Evolutionary conservation across 2,329 filamentous ascomycete genomes (phyloP), one percentile per base, ranked within the genome.

Genomic region (Fusarium keratoplasticum): DNA sequence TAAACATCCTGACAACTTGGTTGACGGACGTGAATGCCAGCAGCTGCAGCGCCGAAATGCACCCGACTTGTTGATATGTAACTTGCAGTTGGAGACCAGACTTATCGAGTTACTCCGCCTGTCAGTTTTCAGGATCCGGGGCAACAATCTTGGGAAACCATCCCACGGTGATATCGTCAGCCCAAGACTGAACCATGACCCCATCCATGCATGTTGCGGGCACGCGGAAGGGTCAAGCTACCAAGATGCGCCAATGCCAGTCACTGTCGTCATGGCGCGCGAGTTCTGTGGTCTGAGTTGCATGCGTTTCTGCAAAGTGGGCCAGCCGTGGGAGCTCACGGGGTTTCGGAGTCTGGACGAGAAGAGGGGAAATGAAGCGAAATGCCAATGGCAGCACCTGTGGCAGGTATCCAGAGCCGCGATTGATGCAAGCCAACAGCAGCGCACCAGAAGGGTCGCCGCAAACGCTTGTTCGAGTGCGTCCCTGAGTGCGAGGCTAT

Each of bases 231-330:
- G 64, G 58, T 55, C 38, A 52, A 50, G 31, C 36, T 50, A 47
- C 44, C 29, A 58, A 73, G 66, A 72, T 55, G 66, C 47, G 63
- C 69, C 59, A 55, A 69, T 59, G 66, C 73, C 31, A 59, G 65
- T 72, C 58, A 58, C 54, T 76, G 73, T 71, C 73, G 75, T 77
- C 73, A 75, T 78, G 42, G 57, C 61, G 57, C 64, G 72, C 68
- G 61, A 44, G 69, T 73, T 67, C 69, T 58, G 36, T 70, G 57
- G 72, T 70, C 35, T 70, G 69, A 66, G 63, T 70, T 72, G 68
- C 69, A 74, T 75, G 66, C 65, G 54, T 64, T 66, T 74, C 62
- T 73, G 50, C 66, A 60, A 74, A 61, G 69, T 61, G 63, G 66
- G 54, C 57, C 54, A 70, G 69, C 18, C 61, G 52, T 70, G 68